phyloP scores from a whole-genome alignment of 2,329 filamentous ascomycete genomes.

The Magnaporthiopsis poae region DNA sequence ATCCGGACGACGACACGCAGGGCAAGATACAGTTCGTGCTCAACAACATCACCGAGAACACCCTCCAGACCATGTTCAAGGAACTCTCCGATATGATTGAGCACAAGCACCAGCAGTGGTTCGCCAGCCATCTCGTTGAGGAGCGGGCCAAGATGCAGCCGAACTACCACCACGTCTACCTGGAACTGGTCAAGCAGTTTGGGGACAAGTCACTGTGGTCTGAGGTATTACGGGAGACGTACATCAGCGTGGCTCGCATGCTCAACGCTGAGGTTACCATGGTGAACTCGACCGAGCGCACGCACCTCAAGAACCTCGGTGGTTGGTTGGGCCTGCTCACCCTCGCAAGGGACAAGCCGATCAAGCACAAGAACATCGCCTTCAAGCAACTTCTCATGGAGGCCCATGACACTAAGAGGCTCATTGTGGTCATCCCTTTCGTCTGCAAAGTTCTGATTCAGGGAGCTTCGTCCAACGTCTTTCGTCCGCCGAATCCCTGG shows the following conservation, averaged over 20 bases:
- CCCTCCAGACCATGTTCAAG: conserved; percentile 71
- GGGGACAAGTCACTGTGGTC: conserved; percentile 70
- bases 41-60: conserved; percentile 90
- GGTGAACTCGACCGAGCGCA: conserved; percentile 72
- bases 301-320: conserved; percentile 84
- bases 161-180: conserved; percentile 88
- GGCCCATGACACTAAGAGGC: conserved; percentile 81
- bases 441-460: conserved; percentile 91
- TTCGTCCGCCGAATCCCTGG: conserved; percentile 93
- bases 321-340: conserved; percentile 90
- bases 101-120: conserved; percentile 85
- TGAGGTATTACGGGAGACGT: conserved; percentile 88
- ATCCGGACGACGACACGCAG: conserved; percentile 74
- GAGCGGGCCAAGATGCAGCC: conserved; percentile 94
- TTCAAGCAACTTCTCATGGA: conserved; percentile 94
- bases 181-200: conserved; percentile 78
- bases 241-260: conserved; percentile 72
- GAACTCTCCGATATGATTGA: conserved; percentile 73
- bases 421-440: conserved; percentile 90
- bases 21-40: conserved; percentile 92
- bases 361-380: conserved; percentile 91
- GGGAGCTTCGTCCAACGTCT: conserved; percentile 74
- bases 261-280: conserved; percentile 83
- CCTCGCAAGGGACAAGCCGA: conserved; percentile 84
- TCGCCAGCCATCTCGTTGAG: conserved; percentile 87